Evolutionary conservation across 176 grass and related monocot genomes (phyloP), one percentile per base, ranked within the genome.

Genomic region (Oryza officinalis): DNA sequence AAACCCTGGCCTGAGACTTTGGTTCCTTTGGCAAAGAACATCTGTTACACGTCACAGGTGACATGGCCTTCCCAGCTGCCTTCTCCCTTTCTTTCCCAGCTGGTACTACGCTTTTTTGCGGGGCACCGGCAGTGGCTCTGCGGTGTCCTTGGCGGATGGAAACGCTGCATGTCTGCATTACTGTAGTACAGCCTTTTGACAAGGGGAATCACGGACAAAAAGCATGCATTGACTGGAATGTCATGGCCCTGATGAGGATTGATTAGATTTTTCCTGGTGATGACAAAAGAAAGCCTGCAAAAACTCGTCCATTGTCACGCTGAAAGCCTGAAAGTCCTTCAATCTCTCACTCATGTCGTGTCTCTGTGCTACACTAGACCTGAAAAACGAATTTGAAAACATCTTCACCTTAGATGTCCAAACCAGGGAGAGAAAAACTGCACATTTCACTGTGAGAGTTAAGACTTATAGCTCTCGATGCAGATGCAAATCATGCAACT

Each of bases 211-310:
- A n/a, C 65, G 44, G 30, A 46, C 27, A 54, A 18, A 57, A 69
- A 41, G 25, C 68, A 18, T n/a, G 30, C 37, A 8, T 74, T 71
- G 75, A 79, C 52, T 6, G 75, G 76, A 86, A 72, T 71, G 83
- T 49, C 83, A 71, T 35, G 75, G 67, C 47, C n/a, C 7, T 57
- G 52, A 57, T 13, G 15, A 17, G 64, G 15, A 40, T 20, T 67
- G 73, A 44, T 69, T 8, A 73, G 25, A 49, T 28, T 3, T 28
- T 47, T 26, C 8, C 43, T 49, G 26, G 44, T 50, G 23, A 61
- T 61, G 57, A n/a, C 57, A 61, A 57, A n/a, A 7, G 9, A 61
- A 61, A 61, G 57, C 57, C 57, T 61, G 57, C 57, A n/a, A 61
- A 54, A 50, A 23, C 54, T n/a, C 22, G 22, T 23, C 54, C 50